A percentile compares a stretch with the other conserved stretches of the same genome.
Conservation (phyloP, 2,329 filamentous ascomycete genomes). For the Fusarium beomiforme region DNA sequence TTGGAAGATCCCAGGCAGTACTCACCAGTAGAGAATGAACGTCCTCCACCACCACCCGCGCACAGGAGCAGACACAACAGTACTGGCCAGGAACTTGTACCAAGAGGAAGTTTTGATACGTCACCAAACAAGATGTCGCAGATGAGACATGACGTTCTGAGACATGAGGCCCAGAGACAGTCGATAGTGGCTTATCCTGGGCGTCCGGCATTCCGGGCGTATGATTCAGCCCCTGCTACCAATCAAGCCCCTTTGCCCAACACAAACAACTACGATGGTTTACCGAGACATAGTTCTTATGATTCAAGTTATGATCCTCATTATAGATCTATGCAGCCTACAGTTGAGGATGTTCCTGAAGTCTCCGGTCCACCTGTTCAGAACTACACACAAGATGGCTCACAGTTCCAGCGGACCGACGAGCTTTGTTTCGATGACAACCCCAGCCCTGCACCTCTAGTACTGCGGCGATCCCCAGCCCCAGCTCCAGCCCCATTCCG, state of each 20-base stretch:
- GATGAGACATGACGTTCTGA: slow-evolving; percentile 69
- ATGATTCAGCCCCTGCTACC: slow-evolving; percentile 58
- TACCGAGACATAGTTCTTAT: slow-evolving; percentile 61
- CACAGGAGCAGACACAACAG: slow-evolving; percentile 61
- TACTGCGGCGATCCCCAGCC: slow-evolving; percentile 49
- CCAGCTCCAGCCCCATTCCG: slow-evolving; percentile 35
- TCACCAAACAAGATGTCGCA: slow-evolving; percentile 55
- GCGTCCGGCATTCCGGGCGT: slow-evolving; percentile 62
- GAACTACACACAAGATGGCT: slow-evolving; percentile 38
- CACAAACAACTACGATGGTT: slow-evolving; percentile 47
- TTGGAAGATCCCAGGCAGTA: slow-evolving; percentile 48
- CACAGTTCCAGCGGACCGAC: slow-evolving; percentile 44
- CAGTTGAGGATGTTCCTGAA: slow-evolving; percentile 72
- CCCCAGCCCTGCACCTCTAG: slow-evolving; percentile 57
- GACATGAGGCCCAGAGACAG: slow-evolving; percentile 65
- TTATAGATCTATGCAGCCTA: slow-evolving; percentile 67
- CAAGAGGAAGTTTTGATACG: slow-evolving; percentile 54
- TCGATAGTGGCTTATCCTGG: slow-evolving; percentile 63
- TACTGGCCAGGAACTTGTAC: slow-evolving; percentile 54
- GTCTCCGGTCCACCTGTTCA: slow-evolving; percentile 50
- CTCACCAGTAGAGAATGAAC: slow-evolving; percentile 53
- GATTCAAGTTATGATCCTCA: slow-evolving; percentile 59
- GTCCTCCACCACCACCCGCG: slow-evolving; percentile 66
- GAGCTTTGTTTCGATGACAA: slow-evolving; percentile 53
- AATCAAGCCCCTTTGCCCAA: slow-evolving; percentile 43